These are phyloP conservation scores for Epichloe sibirici DNA, from an alignment of 2,329 filamentous ascomycete species.

Conservation along the genomic window DNA sequence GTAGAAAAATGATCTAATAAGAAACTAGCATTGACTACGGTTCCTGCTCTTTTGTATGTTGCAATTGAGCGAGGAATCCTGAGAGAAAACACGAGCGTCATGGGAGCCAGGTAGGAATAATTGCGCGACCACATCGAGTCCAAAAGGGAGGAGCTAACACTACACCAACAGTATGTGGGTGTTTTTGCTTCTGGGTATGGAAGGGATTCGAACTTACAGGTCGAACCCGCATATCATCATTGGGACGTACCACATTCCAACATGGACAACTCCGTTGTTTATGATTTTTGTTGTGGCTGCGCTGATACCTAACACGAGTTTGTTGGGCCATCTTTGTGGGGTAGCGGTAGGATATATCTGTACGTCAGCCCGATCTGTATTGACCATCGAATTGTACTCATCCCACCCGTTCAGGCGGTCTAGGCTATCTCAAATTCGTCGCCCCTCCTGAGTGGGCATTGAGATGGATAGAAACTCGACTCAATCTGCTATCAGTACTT, in stretches of 20 bases:
- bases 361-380: constrained; percentile 31
- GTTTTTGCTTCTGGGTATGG: constrained; percentile 73
- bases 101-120: constrained; percentile 63
- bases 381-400: neutral
- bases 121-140: neutral
- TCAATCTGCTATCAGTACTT: constrained; percentile 71
- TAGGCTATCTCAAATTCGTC: constrained; percentile 81
- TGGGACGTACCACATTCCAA: constrained; percentile 60
- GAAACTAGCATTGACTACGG: constrained; percentile 54
- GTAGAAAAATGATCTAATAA: neutral
- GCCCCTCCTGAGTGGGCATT: constrained; percentile 81
- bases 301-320: constrained; percentile 67
- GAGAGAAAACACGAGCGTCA: constrained; percentile 56
- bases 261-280: constrained; percentile 80
- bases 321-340: constrained; percentile 78
- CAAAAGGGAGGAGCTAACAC: neutral
- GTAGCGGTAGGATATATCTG: constrained; percentile 78
- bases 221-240: constrained; percentile 66
- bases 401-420: constrained; percentile 45
- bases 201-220: constrained; percentile 76
- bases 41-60: constrained; percentile 74
- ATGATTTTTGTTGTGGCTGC: constrained; percentile 63
- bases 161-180: constrained; percentile 65
- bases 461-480: constrained; percentile 76
- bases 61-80: constrained; percentile 65